These are phyloP conservation scores for Ganoderma lingzhi DNA, from an alignment of 1,284 basidiomycete genomes.

Conservation along the genomic window DNA sequence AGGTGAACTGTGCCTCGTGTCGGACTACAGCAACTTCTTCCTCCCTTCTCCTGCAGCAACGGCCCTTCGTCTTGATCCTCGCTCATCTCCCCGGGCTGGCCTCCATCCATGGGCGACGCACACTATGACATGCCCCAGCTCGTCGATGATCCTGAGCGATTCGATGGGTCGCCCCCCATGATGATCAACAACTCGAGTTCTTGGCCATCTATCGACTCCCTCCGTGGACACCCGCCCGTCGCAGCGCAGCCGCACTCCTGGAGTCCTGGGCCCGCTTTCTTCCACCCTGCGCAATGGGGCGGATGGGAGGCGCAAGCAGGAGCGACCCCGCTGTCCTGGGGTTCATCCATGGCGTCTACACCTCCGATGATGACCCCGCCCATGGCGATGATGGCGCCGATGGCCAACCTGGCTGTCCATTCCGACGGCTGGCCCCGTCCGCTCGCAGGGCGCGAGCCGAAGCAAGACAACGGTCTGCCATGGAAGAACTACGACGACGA, in stretches of 20 bases:
- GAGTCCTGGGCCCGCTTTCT: neutral
- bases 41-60: neutral
- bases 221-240: conserved; percentile 9
- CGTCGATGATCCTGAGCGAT: conserved; percentile 21
- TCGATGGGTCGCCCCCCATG: conserved; percentile 15
- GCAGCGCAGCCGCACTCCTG: conserved; percentile 16
- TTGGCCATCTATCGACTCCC: conserved; percentile 8
- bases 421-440: conserved; percentile 28
- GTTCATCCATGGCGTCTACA: conserved; percentile 16
- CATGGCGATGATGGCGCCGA: conserved; percentile 17
- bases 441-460: conserved; percentile 10
- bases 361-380: conserved; percentile 27
- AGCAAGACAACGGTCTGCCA: conserved; percentile 10
- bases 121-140: conserved; percentile 28
- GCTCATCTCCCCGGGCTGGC: conserved; percentile 20
- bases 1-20: conserved; percentile 27
- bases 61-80: conserved; percentile 26
- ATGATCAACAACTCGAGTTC: conserved; percentile 10
- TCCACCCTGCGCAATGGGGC: conserved; percentile 4
- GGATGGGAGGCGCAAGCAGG: conserved; percentile 14
- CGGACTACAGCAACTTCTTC: conserved; percentile 10
- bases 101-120: conserved; percentile 20
- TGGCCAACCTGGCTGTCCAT: conserved; percentile 13
- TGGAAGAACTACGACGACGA: conserved; percentile 20
- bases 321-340: conserved; percentile 18